These are phyloP conservation scores for Grigorovia yakushimaensis DNA, from an alignment of 805 yeast genomes.

Conservation along the genomic window DNA sequence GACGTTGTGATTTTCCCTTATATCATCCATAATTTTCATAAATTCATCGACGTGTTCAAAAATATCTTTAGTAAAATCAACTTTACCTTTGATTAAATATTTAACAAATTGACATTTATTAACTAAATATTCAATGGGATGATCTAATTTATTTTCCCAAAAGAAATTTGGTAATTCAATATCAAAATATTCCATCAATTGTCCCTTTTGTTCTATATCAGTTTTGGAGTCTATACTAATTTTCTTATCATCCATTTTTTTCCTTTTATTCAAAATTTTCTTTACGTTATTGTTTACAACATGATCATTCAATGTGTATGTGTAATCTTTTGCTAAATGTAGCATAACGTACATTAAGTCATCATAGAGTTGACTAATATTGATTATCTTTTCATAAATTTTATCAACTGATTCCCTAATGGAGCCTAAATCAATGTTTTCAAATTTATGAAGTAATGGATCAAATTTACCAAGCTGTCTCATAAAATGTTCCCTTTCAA, in stretches of 20 bases:
- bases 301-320: conserved; percentile 76
- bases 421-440: conserved; percentile 7
- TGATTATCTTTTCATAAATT: conserved; percentile 12
- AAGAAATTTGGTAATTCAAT: conserved; percentile 21
- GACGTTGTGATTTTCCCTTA: conserved; percentile 54
- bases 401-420: conserved; percentile 8
- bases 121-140: conserved; percentile 17
- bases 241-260: conserved; percentile 14
- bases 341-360: conserved; percentile 32
- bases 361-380: conserved; percentile 15
- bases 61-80: conserved; percentile 12
- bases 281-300: conserved; percentile 71
- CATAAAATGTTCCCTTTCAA: conserved; percentile 11
- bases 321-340: conserved; percentile 48
- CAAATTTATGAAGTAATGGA: conserved; percentile 19
- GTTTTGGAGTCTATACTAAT: conserved; percentile 14
- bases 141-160: conserved; percentile 12
- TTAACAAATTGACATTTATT: conserved; percentile 23
- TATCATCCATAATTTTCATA: conserved; percentile 36
- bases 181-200: conserved; percentile 17
- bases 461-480: conserved; percentile 13
- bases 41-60: conserved; percentile 24
- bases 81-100: conserved; percentile 16
- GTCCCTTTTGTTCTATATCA: conserved; percentile 18
- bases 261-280: conserved; percentile 35